Evolutionary conservation across 2,329 filamentous ascomycete genomes (phyloP).

Genomic region (Penicillium sp.): DNA sequence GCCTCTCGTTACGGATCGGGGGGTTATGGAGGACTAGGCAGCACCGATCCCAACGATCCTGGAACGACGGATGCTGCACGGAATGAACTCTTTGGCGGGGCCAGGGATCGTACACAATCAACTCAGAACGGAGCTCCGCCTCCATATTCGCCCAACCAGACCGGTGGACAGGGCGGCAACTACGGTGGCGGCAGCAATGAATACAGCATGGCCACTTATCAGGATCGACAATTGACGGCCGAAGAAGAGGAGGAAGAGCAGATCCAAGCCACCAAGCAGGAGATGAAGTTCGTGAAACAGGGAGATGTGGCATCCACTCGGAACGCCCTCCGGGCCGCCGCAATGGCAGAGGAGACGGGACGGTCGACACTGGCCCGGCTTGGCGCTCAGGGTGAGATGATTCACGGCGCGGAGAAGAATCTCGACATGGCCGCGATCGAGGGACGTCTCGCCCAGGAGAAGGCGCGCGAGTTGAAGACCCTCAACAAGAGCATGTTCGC

Average conservation of each 20-base stretch:
- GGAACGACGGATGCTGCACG: slow-evolving; percentile 48
- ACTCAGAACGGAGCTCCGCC: slow-evolving; percentile 22
- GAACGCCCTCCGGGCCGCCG: slow-evolving; percentile 62
- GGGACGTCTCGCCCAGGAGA: slow-evolving; percentile 69
- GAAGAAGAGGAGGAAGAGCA: slow-evolving; percentile 73
- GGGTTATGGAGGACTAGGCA: slow-evolving; percentile 53
- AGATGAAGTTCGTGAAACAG: slow-evolving; percentile 70
- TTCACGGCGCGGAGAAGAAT: slow-evolving; percentile 77
- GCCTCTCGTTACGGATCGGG: slow-evolving; percentile 45
- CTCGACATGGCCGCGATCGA: slow-evolving; percentile 73
- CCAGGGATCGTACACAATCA: slow-evolving; percentile 46
- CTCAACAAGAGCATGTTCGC: slow-evolving; percentile 90
- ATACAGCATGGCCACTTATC: slow-evolving; percentile 45
- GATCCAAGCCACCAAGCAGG: slow-evolving; percentile 63
- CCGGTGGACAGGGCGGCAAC: slow-evolving; percentile 14
- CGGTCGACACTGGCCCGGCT: slow-evolving; percentile 66
- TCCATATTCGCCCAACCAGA: slow-evolving; percentile 19
- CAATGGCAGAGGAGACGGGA: slow-evolving; percentile 65
- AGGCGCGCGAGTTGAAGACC: slow-evolving; percentile 74
- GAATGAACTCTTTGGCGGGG: slow-evolving; percentile 55
- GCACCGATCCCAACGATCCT: slow-evolving; percentile 45
- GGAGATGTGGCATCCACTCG: slow-evolving; percentile 67
- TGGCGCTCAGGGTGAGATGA: slow-evolving; percentile 69
- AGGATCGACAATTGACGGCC: slow-evolving; percentile 70
- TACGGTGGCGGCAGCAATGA: slow-evolving; percentile 33